These are phyloP conservation scores for Dictyostelium intermedium DNA, from an alignment of 78 protist species.

Conservation along the genomic window DNA sequence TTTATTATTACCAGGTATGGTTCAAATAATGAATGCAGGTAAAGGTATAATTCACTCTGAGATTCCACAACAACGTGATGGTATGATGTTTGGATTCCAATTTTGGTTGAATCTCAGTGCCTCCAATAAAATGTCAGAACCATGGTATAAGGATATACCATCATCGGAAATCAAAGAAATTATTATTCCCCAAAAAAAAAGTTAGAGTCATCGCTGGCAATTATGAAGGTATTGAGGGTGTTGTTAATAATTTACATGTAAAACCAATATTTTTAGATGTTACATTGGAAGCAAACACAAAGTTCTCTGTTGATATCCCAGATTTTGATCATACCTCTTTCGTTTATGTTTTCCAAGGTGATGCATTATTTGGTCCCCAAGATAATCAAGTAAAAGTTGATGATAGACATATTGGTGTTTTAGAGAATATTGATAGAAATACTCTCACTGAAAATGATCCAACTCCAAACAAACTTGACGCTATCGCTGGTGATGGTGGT, in stretches of 20 bases:
- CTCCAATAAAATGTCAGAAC: slow-evolving; percentile 81
- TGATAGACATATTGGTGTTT: slow-evolving; percentile 1
- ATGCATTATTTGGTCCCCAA: slow-evolving; percentile 22
- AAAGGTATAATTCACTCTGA: slow-evolving; percentile 88
- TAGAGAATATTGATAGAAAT: not conserved
- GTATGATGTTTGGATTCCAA: slow-evolving; percentile 76
- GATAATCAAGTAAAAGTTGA: not conserved
- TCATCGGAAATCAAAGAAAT: slow-evolving; percentile 1
- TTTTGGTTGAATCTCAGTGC: slow-evolving; percentile 85
- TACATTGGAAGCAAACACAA: not conserved
- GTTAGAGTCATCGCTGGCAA: slow-evolving; percentile 69
- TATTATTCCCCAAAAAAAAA: not conserved
- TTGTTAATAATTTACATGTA: slow-evolving; percentile 3
- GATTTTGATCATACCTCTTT: slow-evolving; percentile 41
- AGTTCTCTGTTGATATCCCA: not conserved
- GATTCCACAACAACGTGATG: slow-evolving; percentile 57
- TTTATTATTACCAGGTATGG: slow-evolving; percentile 39
- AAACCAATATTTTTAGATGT: slow-evolving; percentile 49
- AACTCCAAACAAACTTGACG: not conserved
- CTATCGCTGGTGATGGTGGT: slow-evolving; percentile 6
- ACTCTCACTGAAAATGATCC: not conserved
- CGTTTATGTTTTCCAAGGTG: slow-evolving; percentile 26
- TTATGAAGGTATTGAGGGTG: not conserved
- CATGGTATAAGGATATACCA: slow-evolving; percentile 76
- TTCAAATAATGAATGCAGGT: slow-evolving; percentile 91